Base-by-base conservation (phyloP, 2,329 filamentous ascomycete species). In the Pestalotiopsis sp. region DNA sequence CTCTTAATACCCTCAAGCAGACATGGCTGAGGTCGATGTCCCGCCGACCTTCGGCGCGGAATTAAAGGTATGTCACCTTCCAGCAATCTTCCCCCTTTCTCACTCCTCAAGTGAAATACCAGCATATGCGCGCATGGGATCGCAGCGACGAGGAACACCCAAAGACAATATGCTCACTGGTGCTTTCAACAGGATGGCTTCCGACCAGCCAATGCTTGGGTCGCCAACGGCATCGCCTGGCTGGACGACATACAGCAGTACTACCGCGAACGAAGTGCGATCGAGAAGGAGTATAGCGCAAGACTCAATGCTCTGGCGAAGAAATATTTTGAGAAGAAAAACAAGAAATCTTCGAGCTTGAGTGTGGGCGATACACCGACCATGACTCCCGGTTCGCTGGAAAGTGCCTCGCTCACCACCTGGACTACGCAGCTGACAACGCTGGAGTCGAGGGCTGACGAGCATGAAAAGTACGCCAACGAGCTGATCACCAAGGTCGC, bases 261-360 rank as follows among this genome's bases (percentile, higher is more conserved):
- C 85, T 99, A 98, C 85, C 93, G 96, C 72, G 96, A 99, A 82
- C 90, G 97, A 69, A 94, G 94, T 78, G 90, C 85, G 45, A 97
- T 99, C 79, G 96, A 99, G 83, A 98, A 97, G 83, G 97, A 99
- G 80, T 98, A 99, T 81, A 92, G 94, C 76, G 88, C 92, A 72
- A 98, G 95, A 82, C 90, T 99, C 72, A 92, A 89, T 74, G 90
- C 90, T 2, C 85, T 99, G 65, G 96, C 95, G 67, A 97, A 96
- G 85, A 98, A 96, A 80, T 98, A 98, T 84, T 96, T 94, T 78
- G 97, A 99, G 77, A 97, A 97, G 85, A 99, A 98, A 85, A 90
- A 93, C 61, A 94, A 91, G 82, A 98, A 96, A 84, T 92, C 92
- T 58, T 92, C 94, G 74, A 91, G 87, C 76, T 81, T 99, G 75